Conservation (phyloP, 2,329 filamentous ascomycete genomes). For the Taxawa tesnikishii region DNA sequence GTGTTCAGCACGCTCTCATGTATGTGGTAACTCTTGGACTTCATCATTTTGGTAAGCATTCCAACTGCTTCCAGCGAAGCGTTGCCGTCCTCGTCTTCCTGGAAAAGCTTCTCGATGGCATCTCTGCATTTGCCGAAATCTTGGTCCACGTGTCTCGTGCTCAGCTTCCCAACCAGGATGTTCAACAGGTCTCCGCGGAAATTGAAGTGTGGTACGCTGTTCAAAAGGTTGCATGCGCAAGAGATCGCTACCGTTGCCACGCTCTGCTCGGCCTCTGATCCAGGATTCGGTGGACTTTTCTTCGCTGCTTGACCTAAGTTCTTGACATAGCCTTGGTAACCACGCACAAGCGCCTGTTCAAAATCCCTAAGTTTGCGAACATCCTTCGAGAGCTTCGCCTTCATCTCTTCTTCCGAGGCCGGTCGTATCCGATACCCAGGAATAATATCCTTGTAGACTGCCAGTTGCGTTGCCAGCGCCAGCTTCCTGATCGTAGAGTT, state of each 20-base stretch:
- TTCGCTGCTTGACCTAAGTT: slow-evolving; percentile 48
- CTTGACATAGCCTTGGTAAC: slow-evolving; percentile 76
- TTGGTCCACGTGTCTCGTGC: slow-evolving; percentile 55
- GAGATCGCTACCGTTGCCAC: slow-evolving; percentile 67
- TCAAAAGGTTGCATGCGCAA: slow-evolving; percentile 72
- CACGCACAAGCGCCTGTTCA: slow-evolving; percentile 74
- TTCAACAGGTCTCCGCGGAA: slow-evolving; percentile 79
- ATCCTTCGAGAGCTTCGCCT: slow-evolving; percentile 81
- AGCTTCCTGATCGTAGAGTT: slow-evolving; percentile 73
- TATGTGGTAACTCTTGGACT: slow-evolving; percentile 66
- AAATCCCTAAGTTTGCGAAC: slow-evolving; percentile 71
- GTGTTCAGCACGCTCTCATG: slow-evolving; percentile 81
- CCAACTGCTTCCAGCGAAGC: slow-evolving; percentile 78
- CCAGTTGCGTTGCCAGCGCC: slow-evolving; percentile 71
- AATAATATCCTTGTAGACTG: slow-evolving; percentile 91
- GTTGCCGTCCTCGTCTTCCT: slow-evolving; percentile 78
- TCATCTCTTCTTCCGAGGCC: slow-evolving; percentile 58
- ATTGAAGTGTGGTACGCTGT: slow-evolving; percentile 90
- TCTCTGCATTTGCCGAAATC: slow-evolving; percentile 68
- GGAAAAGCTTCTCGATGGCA: slow-evolving; percentile 70
- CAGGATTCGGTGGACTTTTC: slow-evolving; percentile 1
- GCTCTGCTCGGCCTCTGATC: slow-evolving; percentile 19
- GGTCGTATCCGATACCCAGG: slow-evolving; percentile 91
- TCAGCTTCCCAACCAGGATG: slow-evolving; percentile 76
- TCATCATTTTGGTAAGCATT: slow-evolving; percentile 90